Base-by-base conservation (phyloP, 768 basidiomycete species). In the Sistotremastrum suecicum region DNA sequence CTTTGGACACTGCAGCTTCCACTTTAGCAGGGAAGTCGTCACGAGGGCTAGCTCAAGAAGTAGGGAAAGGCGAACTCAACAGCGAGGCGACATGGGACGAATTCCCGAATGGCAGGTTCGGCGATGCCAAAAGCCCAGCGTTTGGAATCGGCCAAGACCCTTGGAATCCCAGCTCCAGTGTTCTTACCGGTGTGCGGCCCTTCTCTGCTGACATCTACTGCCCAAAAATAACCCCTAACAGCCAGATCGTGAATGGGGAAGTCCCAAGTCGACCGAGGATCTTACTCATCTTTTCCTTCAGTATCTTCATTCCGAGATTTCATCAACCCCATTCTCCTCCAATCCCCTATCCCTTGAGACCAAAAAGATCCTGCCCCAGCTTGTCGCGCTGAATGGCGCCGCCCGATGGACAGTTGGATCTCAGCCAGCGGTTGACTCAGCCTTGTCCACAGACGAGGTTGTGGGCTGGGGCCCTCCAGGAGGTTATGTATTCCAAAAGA, bases 391-490 rank as follows among this genome's bases (percentile, higher is more conserved):
- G 45, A 97, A 87, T 32, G 65, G 69, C 39, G 67, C 69, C 47
- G 83, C 85, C 29, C 83, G 89, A 79, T 99, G 94, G 92, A 97
- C 95, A 4, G 83, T 99, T 12, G 88, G 88, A 1, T 94, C 90
- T 7, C 95, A 99, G 58, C 95, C 95, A 20, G 86, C 91, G 0
- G 79, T 97, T 4, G 83, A 98, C 56, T 86, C 82, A 4, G 74
- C 67, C 4, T 65, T 63, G 33, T 90, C 87, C 2, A 75, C 74
- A 9, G 84, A 98, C 60, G 66, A 73, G 20, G 64, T 83, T 0
- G 76, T 94, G 48, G 95, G 95, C 4, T 99, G 94, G 83, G 95
- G 95, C 2, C 95, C 95, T 8, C 68, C 70, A 45, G 79, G 78
- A 5, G 95, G 95, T 5, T 94, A 91, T 63, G 87, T 99, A 6